Percentiles rank a stretch among this genome's conserved stretches.
phyloP scores from a whole-genome alignment of 768 basidiomycete genomes.

The Polyporus arcularius region DNA sequence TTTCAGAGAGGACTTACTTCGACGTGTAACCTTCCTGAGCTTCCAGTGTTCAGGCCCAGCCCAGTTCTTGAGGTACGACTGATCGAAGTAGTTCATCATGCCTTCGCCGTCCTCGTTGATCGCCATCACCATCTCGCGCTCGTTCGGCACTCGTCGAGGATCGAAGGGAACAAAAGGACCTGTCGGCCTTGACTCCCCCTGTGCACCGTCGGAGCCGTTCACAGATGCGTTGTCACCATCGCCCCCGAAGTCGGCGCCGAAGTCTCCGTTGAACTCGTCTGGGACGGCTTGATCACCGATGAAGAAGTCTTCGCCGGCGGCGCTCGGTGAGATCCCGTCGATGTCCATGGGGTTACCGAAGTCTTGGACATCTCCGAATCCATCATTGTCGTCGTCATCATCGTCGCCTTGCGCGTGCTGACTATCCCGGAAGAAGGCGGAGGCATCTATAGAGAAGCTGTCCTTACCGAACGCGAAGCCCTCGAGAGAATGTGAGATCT shows the following conservation, averaged over 20 bases:
- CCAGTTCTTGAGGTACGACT: constrained; percentile 89
- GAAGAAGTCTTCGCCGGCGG: constrained; percentile 65
- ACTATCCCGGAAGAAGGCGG: constrained; percentile 54
- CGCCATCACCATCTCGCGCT: constrained; percentile 82
- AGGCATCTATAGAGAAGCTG: constrained; percentile 61
- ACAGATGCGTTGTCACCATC: constrained; percentile 48
- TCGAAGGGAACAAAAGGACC: constrained; percentile 79
- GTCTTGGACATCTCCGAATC: constrained; percentile 38
- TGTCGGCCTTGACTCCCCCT: constrained; percentile 27
- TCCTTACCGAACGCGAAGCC: constrained; percentile 83
- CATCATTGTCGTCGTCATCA: constrained; percentile 42
- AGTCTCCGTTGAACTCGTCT: constrained; percentile 43
- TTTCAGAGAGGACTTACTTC: constrained; percentile 50
- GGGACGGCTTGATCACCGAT: constrained; percentile 58
- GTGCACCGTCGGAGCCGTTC: constrained; percentile 42
- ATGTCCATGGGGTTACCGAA: constrained; percentile 39
- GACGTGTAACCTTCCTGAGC: constrained; percentile 75
- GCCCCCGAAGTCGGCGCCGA: constrained; percentile 42
- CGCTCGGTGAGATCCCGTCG: constrained; percentile 37
- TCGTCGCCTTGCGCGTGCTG: constrained; percentile 41
- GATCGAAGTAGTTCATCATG: constrained; percentile 89
- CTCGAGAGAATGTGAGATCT: constrained; percentile 79
- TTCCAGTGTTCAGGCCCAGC: constrained; percentile 99
- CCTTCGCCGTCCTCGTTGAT: constrained; percentile 70
- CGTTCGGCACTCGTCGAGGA: constrained; percentile 73